Evolutionary conservation across 495 filamentous ascomycete species (phyloP), one percentile per base, ranked within the genome.

Genomic region (Lasiosphaeris hirsuta): DNA sequence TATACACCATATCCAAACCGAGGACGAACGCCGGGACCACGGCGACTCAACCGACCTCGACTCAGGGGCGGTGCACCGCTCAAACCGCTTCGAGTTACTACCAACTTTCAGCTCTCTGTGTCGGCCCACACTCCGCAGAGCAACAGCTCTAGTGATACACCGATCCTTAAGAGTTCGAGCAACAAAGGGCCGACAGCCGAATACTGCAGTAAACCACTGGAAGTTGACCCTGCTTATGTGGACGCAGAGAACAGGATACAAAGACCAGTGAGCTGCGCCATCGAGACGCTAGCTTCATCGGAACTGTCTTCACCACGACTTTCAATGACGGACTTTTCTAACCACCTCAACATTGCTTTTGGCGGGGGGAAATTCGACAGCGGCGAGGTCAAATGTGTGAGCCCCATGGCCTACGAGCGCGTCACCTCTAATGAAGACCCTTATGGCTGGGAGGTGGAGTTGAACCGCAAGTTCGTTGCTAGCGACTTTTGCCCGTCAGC

Each of bases 361-460:
- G 45, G 23, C 7, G 33, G 53, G 9, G 62, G 58, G 2, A 53
- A 63, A 2, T 36, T 10, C n/a, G 62, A 67, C 36, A 41, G 46
- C 17, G 47, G 19, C 14, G 63, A 58, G 34, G 10, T 14, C 37
- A 38, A 38, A 17, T 18, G 42, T 3, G 39, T 30, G 23, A 40
- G 5, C 39, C 48, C 37, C 38, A 38, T 15, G 35, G 33, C 34
- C 19, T 51, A n/a, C 19, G 4, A 18, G n/a, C 39, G 33, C 2
- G 7, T 34, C 19, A 36, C 17, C 11, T 46, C 55, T 1, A 67
- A 65, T 8, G 67, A 73, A 15, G 76, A 79, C 56, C 58, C 65
- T 7, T 79, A 79, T 37, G 77, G 77, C n/a, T 79, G 77, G 77
- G 76, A 79, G 47, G 74, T 71, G 10, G 75, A 75, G 63, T 64